Evolutionary conservation across 2,329 filamentous ascomycete genomes (phyloP).

Genomic region (Monosporascus sp.): DNA sequence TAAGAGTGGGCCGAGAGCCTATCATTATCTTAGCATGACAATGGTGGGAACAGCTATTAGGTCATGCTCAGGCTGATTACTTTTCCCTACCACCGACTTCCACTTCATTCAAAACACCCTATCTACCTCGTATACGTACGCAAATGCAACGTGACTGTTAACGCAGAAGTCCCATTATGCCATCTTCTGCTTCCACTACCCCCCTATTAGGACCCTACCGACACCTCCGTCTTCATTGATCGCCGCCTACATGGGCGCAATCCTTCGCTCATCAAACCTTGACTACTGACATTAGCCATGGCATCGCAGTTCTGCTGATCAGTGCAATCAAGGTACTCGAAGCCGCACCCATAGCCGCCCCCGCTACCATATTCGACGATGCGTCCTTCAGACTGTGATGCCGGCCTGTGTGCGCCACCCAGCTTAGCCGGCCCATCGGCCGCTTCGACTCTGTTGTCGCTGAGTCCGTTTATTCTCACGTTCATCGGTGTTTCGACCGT

Average conservation of each 20-base stretch:
- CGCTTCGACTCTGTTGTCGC: slow-evolving; percentile 49
- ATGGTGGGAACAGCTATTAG: too few species aligned
- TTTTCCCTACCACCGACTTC: too few species aligned
- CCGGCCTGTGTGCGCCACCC: slow-evolving; percentile 50
- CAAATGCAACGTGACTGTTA: too few species aligned
- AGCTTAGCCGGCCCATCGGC: slow-evolving; percentile 36
- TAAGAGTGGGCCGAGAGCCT: neutral
- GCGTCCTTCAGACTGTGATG: slow-evolving; percentile 46
- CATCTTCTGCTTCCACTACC: too few species aligned
- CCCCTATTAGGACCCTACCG: too few species aligned
- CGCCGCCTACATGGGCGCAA: too few species aligned
- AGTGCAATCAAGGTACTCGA: slow-evolving; percentile 1
- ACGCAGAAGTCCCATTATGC: too few species aligned
- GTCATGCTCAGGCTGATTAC: too few species aligned
- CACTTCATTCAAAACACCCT: too few species aligned
- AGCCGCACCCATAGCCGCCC: neutral
- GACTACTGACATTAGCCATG: neutral
- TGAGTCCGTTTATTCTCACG: slow-evolving; percentile 66
- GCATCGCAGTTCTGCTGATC: neutral
- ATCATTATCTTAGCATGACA: neutral
- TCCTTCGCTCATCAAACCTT: too few species aligned
- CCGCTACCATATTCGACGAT: slow-evolving; percentile 17
- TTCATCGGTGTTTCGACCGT: slow-evolving; percentile 59
- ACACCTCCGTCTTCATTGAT: too few species aligned
- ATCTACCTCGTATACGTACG: too few species aligned